Evolutionary conservation across 257 asterid genomes (phyloP).

Genomic region (Capsicum rhomboideum): DNA sequence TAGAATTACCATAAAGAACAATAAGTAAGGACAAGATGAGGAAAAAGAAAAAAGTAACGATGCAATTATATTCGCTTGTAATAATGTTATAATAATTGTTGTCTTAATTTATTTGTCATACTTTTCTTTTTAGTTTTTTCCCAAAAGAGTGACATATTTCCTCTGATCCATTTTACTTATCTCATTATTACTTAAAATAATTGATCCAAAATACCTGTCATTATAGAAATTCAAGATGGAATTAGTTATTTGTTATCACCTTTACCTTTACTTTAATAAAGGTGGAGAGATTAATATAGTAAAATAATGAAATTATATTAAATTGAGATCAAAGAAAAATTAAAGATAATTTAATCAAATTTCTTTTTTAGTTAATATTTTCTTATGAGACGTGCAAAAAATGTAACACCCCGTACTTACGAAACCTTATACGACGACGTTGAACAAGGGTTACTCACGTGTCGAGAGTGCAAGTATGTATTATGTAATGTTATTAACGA

Average conservation of each 20-base stretch:
- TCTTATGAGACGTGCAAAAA: too few relatives aligned
- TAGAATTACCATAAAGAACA: background rate
- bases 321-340: too few relatives aligned
- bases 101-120: too few relatives aligned
- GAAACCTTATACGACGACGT: too few relatives aligned
- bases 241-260: background rate
- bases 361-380: too few relatives aligned
- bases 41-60: background rate
- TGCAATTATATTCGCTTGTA: background rate
- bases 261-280: background rate
- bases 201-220: background rate
- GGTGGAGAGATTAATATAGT: background rate
- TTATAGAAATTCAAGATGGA: background rate
- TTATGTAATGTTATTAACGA: too few relatives aligned
- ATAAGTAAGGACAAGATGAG: background rate
- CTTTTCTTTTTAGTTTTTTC: background rate
- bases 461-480: too few relatives aligned
- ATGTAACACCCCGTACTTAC: too few relatives aligned
- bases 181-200: background rate
- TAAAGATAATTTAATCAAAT: too few relatives aligned
- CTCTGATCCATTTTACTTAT: background rate
- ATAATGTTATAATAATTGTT: too few relatives aligned
- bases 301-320: too few relatives aligned
- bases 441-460: too few relatives aligned
- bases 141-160: rapidly evolving